These are phyloP conservation scores for Rhizophagus clarus DNA, from an alignment of 192 early-diverging fungal genomes.

Conservation along the genomic window DNA sequence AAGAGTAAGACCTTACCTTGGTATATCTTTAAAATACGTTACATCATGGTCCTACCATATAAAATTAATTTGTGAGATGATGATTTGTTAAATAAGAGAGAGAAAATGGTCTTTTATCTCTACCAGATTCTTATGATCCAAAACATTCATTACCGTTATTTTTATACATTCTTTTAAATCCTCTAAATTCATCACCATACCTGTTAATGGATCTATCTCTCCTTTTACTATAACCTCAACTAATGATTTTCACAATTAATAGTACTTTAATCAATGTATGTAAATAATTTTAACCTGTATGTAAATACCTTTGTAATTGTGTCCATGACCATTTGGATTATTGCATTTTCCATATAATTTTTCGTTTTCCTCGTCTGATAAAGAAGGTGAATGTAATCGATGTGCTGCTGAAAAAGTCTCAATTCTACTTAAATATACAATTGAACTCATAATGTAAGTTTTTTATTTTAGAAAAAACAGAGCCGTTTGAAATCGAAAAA, in stretches of 20 bases:
- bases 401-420: conserved; percentile 90
- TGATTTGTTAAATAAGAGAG: neutral
- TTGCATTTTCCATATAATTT: conserved; percentile 90
- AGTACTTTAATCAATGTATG: neutral
- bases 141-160: conserved; percentile 66
- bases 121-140: conserved; percentile 89
- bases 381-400: conserved; percentile 74
- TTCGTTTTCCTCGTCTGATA: conserved; percentile 74
- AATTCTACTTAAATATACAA: conserved; percentile 73
- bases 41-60: conserved; percentile 76
- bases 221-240: conserved; percentile 76
- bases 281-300: neutral
- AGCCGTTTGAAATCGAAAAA: no score
- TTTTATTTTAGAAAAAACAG: no score
- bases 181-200: conserved; percentile 86
- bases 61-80: neutral
- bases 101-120: neutral
- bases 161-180: conserved; percentile 82
- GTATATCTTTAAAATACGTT: conserved; percentile 65
- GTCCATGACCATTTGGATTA: conserved; percentile 80
- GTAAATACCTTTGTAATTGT: conserved; percentile 83
- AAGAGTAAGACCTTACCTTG: conserved; percentile 48
- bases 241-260: conserved; percentile 29
- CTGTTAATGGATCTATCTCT: conserved; percentile 72
- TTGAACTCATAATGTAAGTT: conserved; percentile 28